These are phyloP conservation scores for Pythium chondricola DNA, from an alignment of 352 stramenopile species.

Conservation along the genomic window DNA sequence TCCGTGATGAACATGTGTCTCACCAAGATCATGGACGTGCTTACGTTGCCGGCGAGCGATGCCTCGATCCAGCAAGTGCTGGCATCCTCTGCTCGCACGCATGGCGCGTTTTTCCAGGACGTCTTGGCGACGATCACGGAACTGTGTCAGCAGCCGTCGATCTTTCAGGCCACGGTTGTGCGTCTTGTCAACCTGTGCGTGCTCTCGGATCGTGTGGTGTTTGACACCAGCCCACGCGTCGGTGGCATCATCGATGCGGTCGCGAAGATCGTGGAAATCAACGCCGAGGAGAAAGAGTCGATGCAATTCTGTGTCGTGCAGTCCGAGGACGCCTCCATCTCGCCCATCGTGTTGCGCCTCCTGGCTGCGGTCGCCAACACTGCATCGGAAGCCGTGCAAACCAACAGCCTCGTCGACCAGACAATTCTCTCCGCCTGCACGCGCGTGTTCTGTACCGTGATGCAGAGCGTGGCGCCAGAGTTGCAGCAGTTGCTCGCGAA, in stretches of 20 bases:
- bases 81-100: constrained; percentile 38
- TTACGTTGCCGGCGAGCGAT: constrained; percentile 24
- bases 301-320: constrained; percentile 76
- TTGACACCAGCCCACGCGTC: constrained; percentile 24
- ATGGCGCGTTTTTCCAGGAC: constrained; percentile 66
- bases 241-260: constrained; percentile 58
- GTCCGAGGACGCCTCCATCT: constrained; percentile 8
- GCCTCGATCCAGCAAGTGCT: constrained; percentile 31
- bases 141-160: constrained; percentile 61
- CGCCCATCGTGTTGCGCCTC: constrained; percentile 58
- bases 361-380: constrained; percentile 58
- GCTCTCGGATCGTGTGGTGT: constrained; percentile 23
- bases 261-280: constrained; percentile 77
- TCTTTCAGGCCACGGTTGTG: constrained; percentile 78
- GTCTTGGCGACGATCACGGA: constrained; percentile 64
- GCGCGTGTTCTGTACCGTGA: constrained; percentile 64
- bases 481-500: constrained; percentile 63
- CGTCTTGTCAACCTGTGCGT: constrained; percentile 57
- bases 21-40: constrained; percentile 60
- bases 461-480: constrained; percentile 60
- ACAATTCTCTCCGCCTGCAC: constrained; percentile 42
- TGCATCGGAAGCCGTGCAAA: constrained; percentile 28
- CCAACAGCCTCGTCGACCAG: constrained; percentile 26
- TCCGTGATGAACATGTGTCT: constrained; percentile 76
- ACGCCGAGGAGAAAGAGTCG: constrained; percentile 54